Evolutionary conservation across 176 grass and related monocot genomes (phyloP).

Genomic region (Raddia distichophylla): DNA sequence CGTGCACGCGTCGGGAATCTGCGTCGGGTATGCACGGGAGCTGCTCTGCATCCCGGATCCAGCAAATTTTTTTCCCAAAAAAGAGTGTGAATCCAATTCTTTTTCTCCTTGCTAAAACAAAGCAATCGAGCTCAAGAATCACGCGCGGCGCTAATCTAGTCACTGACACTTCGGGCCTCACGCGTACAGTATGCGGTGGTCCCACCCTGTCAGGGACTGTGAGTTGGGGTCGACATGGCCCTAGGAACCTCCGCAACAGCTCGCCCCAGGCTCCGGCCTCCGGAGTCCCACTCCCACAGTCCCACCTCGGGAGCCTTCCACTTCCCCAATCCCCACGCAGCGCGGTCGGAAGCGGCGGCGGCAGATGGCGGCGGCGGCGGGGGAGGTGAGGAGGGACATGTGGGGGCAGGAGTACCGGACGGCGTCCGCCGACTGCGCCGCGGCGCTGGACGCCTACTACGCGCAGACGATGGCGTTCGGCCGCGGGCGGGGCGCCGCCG

Average conservation of each 20-base stretch:
- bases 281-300: not conserved
- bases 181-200: no score
- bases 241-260: no score
- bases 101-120: no score
- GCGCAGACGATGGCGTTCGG: slow-evolving; percentile 47
- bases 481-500: slow-evolving; percentile 44
- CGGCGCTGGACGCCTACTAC: slow-evolving; percentile 68
- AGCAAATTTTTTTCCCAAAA: no score
- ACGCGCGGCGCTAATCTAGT: not conserved
- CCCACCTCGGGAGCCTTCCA: not conserved
- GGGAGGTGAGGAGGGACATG: slow-evolving; percentile 44
- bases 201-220: not conserved
- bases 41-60: no score
- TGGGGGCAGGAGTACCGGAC: slow-evolving; percentile 69
- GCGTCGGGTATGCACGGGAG: no score
- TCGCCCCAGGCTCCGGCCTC: no score
- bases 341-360: not conserved
- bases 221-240: no score
- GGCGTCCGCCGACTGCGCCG: slow-evolving; percentile 56
- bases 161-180: not conserved
- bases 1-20: no score
- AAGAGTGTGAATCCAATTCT: no score
- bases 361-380: not conserved
- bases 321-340: not conserved
- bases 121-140: no score